These are phyloP conservation scores for Aspergillus latus DNA, from an alignment of 2,329 filamentous ascomycete species.

Conservation along the genomic window DNA sequence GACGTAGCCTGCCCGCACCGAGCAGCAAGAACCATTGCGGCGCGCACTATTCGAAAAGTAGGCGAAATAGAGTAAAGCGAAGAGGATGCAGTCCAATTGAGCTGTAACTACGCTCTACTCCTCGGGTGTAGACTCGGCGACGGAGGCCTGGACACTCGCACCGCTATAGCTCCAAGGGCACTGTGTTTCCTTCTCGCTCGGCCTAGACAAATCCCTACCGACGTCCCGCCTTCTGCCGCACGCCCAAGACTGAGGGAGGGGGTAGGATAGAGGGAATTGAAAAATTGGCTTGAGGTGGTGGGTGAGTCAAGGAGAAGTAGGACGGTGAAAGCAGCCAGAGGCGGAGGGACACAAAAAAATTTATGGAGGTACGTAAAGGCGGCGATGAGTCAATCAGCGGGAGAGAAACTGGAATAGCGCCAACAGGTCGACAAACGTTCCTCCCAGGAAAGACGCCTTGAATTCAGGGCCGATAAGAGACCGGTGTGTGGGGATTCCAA, in stretches of 20 bases:
- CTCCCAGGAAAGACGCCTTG: conserved; percentile 12
- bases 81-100: conserved; percentile 20
- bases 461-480: conserved; percentile 28
- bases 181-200: conserved; percentile 11
- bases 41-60: conserved; percentile 29
- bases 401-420: conserved; percentile 20
- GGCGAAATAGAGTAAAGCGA: conserved; percentile 8
- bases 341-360: conserved; percentile 17
- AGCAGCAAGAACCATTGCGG: conserved; percentile 48
- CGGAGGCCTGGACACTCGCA: conserved; percentile 10
- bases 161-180: conserved; percentile 11
- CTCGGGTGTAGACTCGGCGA: conserved; percentile 8
- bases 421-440: conserved; percentile 4
- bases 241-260: conserved; percentile 20
- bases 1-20: conserved; percentile 46
- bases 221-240: conserved; percentile 27
- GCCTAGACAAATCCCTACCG: conserved; percentile 19
- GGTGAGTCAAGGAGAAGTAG: conserved; percentile 17
- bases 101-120: conserved; percentile 12
- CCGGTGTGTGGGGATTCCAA: conserved; percentile 31
- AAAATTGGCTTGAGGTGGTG: conserved; percentile 13
- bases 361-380: conserved; percentile 7
- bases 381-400: conserved; percentile 20
- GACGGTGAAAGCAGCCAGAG: conserved; percentile 16
- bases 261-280: conserved; percentile 15